Conservation (phyloP, 305 asterid genomes). For the Fraxinus greggii region DNA sequence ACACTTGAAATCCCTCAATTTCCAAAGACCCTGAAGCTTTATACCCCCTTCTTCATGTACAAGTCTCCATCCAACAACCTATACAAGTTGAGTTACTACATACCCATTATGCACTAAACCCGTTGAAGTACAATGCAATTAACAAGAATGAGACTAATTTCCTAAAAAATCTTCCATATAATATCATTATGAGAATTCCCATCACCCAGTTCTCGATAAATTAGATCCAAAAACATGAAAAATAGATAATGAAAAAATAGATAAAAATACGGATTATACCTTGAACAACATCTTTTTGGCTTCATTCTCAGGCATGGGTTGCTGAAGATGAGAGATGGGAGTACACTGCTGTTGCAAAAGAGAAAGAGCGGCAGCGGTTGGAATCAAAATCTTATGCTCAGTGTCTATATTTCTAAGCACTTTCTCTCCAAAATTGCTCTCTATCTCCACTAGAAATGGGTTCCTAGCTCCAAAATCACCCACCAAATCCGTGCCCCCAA, state of each 20-base stretch:
- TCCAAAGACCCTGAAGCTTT: constrained; percentile 57
- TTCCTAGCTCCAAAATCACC: constrained; percentile 96
- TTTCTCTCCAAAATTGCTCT: constrained; percentile 67
- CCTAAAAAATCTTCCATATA: no score
- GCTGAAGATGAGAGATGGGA: constrained; percentile 44
- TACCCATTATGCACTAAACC: no score
- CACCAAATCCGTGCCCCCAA: constrained; percentile 38
- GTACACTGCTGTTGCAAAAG: constrained; percentile 50
- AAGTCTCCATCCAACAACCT: constrained; percentile 90
- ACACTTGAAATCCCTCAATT: constrained; percentile 35
- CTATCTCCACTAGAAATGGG: constrained; percentile 85
- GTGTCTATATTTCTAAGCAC: constrained; percentile 58
- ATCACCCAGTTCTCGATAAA: no score
- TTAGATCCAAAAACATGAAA: no score
- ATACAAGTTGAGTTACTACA: constrained; percentile 7
- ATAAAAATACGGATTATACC: constrained; percentile 31
- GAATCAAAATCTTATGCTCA: constrained; percentile 86
- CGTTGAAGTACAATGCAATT: no score
- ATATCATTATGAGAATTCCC: no score
- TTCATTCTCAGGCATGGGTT: constrained; percentile 52
- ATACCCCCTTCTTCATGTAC: constrained; percentile 47
- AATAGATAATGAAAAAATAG: no score
- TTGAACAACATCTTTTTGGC: constrained; percentile 57
- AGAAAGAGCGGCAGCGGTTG: constrained; percentile 63
- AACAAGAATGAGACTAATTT: no score